phyloP scores from a whole-genome alignment of 163 green algal species.

The Dunaliella salina region DNA sequence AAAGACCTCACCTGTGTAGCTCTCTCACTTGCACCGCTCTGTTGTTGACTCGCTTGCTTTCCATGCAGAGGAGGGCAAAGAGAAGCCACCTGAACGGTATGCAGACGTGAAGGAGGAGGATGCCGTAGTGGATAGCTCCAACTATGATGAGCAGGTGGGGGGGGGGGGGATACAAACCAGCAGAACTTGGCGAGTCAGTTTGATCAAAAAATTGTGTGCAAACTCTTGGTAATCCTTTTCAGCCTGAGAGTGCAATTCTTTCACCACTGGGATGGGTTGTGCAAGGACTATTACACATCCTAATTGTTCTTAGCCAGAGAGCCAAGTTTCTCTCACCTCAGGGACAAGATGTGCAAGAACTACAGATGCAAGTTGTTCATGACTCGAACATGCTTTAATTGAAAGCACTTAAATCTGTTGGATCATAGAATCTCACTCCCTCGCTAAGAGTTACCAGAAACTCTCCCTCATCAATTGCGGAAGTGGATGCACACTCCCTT shows the following conservation, averaged over 20 bases:
- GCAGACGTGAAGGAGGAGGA: constrained; percentile 20
- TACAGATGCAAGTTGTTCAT: too few relatives aligned
- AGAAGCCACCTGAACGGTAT: not conserved
- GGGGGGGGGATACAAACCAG: too few relatives aligned
- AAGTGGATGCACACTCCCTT: too few relatives aligned
- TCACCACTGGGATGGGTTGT: not conserved
- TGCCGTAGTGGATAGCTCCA: constrained; percentile 20
- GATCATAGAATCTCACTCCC: too few relatives aligned
- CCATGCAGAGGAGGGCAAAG: constrained; percentile 10
- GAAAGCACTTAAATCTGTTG: too few relatives aligned
- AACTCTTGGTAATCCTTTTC: not conserved
- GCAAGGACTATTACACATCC: not conserved
- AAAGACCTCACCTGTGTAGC: too few relatives aligned
- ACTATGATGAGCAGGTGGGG: constrained; percentile 14
- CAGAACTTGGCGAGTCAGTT: not conserved
- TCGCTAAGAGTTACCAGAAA: too few relatives aligned
- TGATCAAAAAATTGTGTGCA: not conserved
- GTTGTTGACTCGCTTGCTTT: not conserved
- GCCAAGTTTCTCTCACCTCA: too few relatives aligned
- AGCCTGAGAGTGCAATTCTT: not conserved
- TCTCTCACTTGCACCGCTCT: too few relatives aligned
- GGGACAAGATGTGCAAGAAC: too few relatives aligned
- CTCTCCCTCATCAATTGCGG: too few relatives aligned
- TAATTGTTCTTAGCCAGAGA: not conserved
- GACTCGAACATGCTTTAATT: too few relatives aligned